These are phyloP conservation scores for Spathaspora girioi DNA, from an alignment of 805 yeast species.

Conservation along the genomic window DNA sequence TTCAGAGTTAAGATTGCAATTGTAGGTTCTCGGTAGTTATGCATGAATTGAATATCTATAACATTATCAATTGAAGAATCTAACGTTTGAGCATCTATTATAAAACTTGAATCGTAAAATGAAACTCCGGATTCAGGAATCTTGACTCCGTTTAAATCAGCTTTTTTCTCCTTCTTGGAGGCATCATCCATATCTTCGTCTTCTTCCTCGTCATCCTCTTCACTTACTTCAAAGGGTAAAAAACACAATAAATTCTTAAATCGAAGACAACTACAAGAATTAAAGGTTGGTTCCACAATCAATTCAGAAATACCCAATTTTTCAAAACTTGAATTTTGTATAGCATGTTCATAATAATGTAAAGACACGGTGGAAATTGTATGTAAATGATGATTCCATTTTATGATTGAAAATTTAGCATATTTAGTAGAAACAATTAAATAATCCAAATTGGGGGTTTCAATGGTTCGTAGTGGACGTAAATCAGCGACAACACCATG, in stretches of 20 bases:
- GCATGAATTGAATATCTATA: conserved; percentile 66
- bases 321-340: conserved; percentile 48
- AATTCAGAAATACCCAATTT: conserved; percentile 41
- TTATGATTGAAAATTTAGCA: conserved; percentile 75
- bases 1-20: conserved; percentile 60
- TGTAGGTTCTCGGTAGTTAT: conserved; percentile 81
- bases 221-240: conserved; percentile 57
- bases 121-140: conserved; percentile 1
- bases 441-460: conserved; percentile 50
- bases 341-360: conserved; percentile 78
- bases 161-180: conserved; percentile 6
- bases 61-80: conserved; percentile 59
- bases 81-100: conserved; percentile 54
- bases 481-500: conserved; percentile 68
- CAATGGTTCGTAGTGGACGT: conserved; percentile 45
- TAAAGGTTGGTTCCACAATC: conserved; percentile 56
- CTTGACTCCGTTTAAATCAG: background rate
- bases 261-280: conserved; percentile 52
- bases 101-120: conserved; percentile 51
- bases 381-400: conserved; percentile 59
- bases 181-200: conserved; percentile 19
- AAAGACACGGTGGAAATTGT: conserved; percentile 69
- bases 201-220: conserved; percentile 32
- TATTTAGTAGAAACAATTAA: conserved; percentile 62
- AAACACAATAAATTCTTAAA: conserved; percentile 69